These are phyloP conservation scores for Paragyromitra xinjiangensis DNA, from an alignment of 495 filamentous ascomycete genomes.

Conservation along the genomic window DNA sequence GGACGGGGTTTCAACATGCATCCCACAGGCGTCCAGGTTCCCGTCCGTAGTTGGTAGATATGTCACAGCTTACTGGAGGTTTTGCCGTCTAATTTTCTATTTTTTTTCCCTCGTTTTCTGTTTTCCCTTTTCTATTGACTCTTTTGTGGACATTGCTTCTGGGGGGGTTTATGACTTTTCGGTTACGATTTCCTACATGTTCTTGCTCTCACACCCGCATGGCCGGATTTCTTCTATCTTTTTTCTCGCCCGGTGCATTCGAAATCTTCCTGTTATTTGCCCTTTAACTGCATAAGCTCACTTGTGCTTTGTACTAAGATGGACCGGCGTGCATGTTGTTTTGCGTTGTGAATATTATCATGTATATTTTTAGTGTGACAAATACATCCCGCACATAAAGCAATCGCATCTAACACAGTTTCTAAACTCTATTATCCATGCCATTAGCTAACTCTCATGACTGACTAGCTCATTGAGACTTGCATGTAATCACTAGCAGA, in stretches of 20 bases:
- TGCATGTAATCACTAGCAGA: neutral
- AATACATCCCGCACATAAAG: conserved; percentile 19
- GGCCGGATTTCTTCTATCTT: conserved; percentile 22
- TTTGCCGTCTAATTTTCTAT: conserved; percentile 22
- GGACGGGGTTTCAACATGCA: conserved; percentile 56
- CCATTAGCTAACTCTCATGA: neutral
- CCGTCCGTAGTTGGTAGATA: conserved; percentile 55
- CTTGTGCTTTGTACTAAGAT: conserved; percentile 23
- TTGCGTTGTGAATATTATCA: conserved; percentile 43
- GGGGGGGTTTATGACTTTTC: conserved; percentile 44
- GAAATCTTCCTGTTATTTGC: conserved; percentile 24
- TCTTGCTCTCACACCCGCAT: conserved; percentile 12
- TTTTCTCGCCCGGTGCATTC: conserved; percentile 6
- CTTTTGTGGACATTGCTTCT: conserved; percentile 38
- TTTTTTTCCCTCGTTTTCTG: neutral
- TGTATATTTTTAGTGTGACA: conserved; percentile 40
- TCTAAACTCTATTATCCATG: neutral
- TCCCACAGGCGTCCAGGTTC: conserved; percentile 53
- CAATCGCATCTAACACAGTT: conserved; percentile 1
- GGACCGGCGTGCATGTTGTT: conserved; percentile 26
- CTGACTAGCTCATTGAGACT: neutral
- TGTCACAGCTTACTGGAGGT: neutral
- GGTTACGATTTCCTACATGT: conserved; percentile 37
- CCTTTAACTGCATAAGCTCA: conserved; percentile 19
- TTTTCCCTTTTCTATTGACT: conserved; percentile 4